phyloP scores from a whole-genome alignment of 2,329 filamentous ascomycete genomes.

The Rosellinia necatrix region DNA sequence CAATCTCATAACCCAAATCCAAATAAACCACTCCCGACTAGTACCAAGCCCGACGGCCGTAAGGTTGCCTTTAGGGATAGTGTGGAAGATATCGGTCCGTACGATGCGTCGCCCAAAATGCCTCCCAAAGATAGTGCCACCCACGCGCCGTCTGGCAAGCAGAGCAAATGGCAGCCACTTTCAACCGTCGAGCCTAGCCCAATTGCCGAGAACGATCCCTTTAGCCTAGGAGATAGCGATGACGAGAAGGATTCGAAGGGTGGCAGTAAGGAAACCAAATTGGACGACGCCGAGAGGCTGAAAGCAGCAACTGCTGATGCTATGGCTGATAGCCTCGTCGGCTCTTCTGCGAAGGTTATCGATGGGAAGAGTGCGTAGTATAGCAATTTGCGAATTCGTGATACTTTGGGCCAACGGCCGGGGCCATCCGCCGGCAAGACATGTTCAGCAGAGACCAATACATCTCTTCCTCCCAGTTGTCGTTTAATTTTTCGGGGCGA shows the following conservation, averaged over 20 bases:
- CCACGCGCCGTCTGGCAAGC: slow-evolving; percentile 58
- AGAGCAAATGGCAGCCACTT: slow-evolving; percentile 97
- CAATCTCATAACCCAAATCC: slow-evolving; percentile 75
- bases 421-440: slow-evolving; percentile 3
- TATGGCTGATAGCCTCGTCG: slow-evolving; percentile 61
- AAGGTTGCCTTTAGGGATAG: slow-evolving; percentile 63
- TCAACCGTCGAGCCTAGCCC: slow-evolving; percentile 83
- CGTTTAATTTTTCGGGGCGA: not conserved
- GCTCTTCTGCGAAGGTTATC: slow-evolving; percentile 41
- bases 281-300: slow-evolving; percentile 63
- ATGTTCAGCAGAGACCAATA: not conserved
- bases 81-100: slow-evolving; percentile 81
- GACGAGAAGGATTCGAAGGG: slow-evolving; percentile 83
- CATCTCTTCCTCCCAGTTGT: not conserved
- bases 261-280: slow-evolving; percentile 56
- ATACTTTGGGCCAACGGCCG: not conserved
- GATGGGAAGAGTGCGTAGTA: slow-evolving; percentile 31
- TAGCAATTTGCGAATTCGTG: slow-evolving; percentile 2
- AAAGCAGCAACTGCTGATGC: slow-evolving; percentile 69
- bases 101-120: slow-evolving; percentile 65
- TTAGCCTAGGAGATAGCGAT: slow-evolving; percentile 93
- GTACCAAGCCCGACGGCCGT: slow-evolving; percentile 56
- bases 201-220: slow-evolving; percentile 89
- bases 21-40: slow-evolving; percentile 64
- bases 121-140: slow-evolving; percentile 56